These are phyloP conservation scores for Solanum tacnaense DNA, from an alignment of 257 asterid genomes.

Conservation along the genomic window DNA sequence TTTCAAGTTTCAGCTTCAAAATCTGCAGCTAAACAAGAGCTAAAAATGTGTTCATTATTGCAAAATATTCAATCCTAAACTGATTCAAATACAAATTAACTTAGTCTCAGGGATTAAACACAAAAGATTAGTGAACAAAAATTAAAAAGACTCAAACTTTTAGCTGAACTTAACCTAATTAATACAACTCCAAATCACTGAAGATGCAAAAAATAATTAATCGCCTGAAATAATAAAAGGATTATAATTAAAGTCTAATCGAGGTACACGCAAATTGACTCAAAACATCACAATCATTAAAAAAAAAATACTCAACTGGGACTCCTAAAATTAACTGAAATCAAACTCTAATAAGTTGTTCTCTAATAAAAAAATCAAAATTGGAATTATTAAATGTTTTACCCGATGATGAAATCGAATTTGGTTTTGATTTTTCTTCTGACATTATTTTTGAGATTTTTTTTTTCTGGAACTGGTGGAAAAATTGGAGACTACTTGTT, in stretches of 20 bases:
- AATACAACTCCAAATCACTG: neutral
- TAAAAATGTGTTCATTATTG: neutral
- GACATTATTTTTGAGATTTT: constrained; percentile 19
- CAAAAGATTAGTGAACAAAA: neutral
- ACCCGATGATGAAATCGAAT: constrained; percentile 30
- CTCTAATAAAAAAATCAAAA: neutral
- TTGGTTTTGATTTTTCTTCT: constrained; percentile 16
- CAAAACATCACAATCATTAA: no score
- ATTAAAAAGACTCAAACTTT: neutral
- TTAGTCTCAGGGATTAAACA: neutral
- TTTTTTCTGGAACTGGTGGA: neutral
- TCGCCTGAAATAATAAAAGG: neutral
- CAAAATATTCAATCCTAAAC: neutral
- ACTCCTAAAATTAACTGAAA: neutral
- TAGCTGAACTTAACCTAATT: neutral
- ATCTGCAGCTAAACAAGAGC: neutral
- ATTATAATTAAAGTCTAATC: neutral
- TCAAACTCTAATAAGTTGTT: neutral
- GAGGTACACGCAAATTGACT: no score
- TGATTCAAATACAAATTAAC: neutral
- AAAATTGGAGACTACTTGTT: neutral
- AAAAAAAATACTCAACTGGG: neutral
- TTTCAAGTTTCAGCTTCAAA: neutral
- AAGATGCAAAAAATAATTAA: neutral
- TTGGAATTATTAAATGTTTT: neutral